Conservation (phyloP, 2,329 filamentous ascomycete species). For the Ophiostoma novo-ulmi region DNA sequence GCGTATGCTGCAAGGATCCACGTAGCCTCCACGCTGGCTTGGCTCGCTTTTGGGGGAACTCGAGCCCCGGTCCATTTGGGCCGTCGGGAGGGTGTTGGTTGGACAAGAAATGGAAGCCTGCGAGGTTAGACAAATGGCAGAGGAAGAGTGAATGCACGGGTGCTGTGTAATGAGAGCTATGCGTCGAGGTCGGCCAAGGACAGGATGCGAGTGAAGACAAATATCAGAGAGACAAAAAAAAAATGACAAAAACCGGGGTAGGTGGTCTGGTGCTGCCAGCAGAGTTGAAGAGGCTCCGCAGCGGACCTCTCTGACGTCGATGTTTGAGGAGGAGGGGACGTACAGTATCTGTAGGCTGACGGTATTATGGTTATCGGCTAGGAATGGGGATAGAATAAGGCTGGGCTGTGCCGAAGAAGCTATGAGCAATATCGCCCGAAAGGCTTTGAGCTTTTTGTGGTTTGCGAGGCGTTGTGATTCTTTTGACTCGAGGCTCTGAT, state of each 20-base stretch:
- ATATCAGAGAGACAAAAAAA: background rate
- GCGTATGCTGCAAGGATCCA: constrained; percentile 58
- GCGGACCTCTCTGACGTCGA: constrained; percentile 13
- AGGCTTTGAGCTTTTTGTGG: background rate
- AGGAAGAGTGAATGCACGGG: background rate
- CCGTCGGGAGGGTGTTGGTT: constrained; percentile 17
- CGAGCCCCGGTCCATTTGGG: constrained; percentile 52
- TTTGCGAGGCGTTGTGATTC: background rate
- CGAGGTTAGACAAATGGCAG: background rate
- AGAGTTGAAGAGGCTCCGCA: constrained; percentile 14
- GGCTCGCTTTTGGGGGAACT: constrained; percentile 42
- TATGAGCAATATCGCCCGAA: background rate
- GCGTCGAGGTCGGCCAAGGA: background rate
- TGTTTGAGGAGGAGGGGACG: background rate
- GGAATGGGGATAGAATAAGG: background rate
- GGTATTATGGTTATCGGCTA: background rate
- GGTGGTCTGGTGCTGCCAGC: background rate
- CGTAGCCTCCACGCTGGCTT: constrained; percentile 56
- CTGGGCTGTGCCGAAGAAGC: background rate
- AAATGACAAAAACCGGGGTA: background rate
- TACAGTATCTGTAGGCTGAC: background rate
- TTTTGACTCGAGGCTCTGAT: background rate
- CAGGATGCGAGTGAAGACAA: background rate
- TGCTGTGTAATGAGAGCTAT: background rate
- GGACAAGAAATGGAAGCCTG: constrained; percentile 1